Evolutionary conservation across 2,329 filamentous ascomycete species (phyloP).

Genomic region (Helotiales sp.): DNA sequence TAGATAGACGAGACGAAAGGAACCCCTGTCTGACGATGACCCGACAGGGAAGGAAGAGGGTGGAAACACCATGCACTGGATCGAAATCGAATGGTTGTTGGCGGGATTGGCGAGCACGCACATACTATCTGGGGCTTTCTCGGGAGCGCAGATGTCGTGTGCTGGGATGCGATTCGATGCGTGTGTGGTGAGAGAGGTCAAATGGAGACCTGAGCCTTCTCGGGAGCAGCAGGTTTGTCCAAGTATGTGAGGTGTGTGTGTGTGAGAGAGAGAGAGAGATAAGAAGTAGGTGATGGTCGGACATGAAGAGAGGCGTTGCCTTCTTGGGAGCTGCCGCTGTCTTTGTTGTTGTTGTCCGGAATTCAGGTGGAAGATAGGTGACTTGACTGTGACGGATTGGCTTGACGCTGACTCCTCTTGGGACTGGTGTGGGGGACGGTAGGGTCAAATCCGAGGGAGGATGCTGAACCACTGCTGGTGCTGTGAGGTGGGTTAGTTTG

Average conservation of each 20-base stretch:
- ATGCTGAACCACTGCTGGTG: not conserved
- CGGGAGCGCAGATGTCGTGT: not conserved
- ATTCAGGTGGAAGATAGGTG: not conserved
- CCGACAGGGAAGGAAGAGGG: slow-evolving; percentile 6
- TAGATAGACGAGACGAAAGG: not conserved
- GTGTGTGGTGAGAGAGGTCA: not conserved
- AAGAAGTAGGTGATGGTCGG: not conserved
- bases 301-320: not conserved
- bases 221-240: slow-evolving; percentile 3
- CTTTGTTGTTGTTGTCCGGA: not conserved
- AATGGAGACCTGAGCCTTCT: slow-evolving; percentile 9
- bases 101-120: too few relatives aligned
- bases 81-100: not conserved
- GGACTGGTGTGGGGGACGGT: not conserved
- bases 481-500: not conserved
- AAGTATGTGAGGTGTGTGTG: not conserved
- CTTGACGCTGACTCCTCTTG: not conserved
- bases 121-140: not conserved
- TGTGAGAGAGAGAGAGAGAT: not conserved
- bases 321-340: slow-evolving; percentile 3
- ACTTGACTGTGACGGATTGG: not conserved
- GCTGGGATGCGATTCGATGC: not conserved
- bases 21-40: slow-evolving; percentile 6
- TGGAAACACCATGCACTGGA: not conserved
- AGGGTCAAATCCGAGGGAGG: not conserved